Evolutionary conservation across 805 yeast species (phyloP), one percentile per base, ranked within the genome.

Genomic region (Komagataella ulmi): DNA sequence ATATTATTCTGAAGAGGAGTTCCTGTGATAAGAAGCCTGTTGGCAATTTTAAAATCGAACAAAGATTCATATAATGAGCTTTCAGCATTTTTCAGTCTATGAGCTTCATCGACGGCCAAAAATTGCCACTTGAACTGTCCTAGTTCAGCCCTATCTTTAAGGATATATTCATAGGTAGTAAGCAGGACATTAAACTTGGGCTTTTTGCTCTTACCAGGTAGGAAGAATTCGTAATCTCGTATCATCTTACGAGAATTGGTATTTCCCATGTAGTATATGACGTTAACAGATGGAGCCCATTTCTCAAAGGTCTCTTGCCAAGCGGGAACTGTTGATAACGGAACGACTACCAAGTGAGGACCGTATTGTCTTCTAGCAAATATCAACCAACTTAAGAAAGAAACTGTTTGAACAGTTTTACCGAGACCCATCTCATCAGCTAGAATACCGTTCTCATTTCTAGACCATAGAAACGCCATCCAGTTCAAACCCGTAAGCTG

Each of bases 381-480:
- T 45, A 93, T 80, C 50, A 93, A 75, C 98, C 99, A 93, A 48
- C 96, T 85, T 56, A 93, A 72, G 62, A 93, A 93, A 2, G 96
- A 78, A 12, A 93, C 96, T 0, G 98, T 93, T 68, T 93, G 99
- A 14, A 93, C 97, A 7, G 99, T 93, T 63, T 93, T 93, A 56
- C 99, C 99, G 51, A 93, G 75, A 52, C 99, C 99, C 99, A 93
- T 93, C 67, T 93, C 99, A 71, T 93, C 99, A 3, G 99, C 99
- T 46, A 93, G 71, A 50, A 93, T 93, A 52, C 99, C 98, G 66
- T 93, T 93, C 69, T 93, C 97, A 66, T 91, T 88, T 61, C 97
- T 79, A 3, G 96, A 88, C 99, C 99, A 93, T 55, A 93, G 71
- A 65, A 91, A 93, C 0, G 99, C 99, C 99, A 93, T 93, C 99